Conservation (phyloP, 345 rosid species). For the Rhodamnia rubescens region DNA sequence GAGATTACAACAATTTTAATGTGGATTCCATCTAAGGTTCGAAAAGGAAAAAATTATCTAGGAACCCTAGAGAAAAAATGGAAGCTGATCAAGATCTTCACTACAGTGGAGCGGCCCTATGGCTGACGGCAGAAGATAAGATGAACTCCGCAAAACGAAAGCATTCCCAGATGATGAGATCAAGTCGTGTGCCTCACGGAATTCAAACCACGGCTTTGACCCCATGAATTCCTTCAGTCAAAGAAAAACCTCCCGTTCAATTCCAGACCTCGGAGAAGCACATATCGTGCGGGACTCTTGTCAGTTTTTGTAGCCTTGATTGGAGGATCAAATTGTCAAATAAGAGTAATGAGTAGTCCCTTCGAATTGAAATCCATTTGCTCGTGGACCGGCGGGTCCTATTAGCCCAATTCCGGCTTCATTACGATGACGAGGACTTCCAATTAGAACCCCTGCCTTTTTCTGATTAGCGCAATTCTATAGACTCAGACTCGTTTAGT, state of each 20-base stretch:
- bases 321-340: not conserved
- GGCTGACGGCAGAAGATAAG: too few relatives aligned
- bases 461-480: not conserved
- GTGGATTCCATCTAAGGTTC: not conserved
- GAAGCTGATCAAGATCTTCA: too few relatives aligned
- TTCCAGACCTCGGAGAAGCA: not conserved
- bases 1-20: not conserved
- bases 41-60: not conserved
- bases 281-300: not conserved
- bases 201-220: not conserved
- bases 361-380: too few relatives aligned
- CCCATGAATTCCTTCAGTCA: not conserved
- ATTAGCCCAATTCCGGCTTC: not conserved
- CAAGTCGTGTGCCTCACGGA: not conserved
- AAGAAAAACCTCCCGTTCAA: not conserved
- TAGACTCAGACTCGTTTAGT: not conserved
- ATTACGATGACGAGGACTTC: too few relatives aligned
- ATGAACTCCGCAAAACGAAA: too few relatives aligned
- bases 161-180: not conserved
- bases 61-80: too few relatives aligned
- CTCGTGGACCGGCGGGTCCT: not conserved
- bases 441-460: too few relatives aligned
- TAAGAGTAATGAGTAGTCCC: not conserved
- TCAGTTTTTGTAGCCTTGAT: not conserved
- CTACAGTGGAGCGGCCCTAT: too few relatives aligned